Conservation (phyloP, 2,329 filamentous ascomycete species). For the Colletotrichum tanaceti region DNA sequence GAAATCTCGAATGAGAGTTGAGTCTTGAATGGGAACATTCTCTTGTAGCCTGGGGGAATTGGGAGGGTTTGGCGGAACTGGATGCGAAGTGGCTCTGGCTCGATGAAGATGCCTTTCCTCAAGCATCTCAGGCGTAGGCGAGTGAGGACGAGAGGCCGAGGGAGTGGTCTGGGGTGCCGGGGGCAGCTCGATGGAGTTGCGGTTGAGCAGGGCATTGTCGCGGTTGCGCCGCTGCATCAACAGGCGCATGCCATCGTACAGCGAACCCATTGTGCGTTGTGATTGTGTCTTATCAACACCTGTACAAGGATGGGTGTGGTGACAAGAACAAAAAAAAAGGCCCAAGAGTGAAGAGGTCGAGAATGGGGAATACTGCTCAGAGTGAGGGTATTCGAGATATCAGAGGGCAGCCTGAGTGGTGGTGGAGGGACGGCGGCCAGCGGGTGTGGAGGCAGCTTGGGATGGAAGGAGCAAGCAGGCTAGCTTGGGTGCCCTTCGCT, state of each 20-base stretch:
- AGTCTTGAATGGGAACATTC: conserved; percentile 13
- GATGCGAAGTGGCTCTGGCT: conserved; percentile 27
- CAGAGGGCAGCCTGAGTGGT: not conserved
- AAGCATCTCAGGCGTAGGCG: conserved; percentile 3
- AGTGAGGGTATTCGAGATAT: not conserved
- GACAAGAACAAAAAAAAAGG: not conserved
- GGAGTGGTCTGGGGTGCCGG: conserved; percentile 34
- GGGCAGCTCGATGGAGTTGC: conserved; percentile 33
- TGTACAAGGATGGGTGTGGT: not conserved
- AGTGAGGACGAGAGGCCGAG: conserved; percentile 30
- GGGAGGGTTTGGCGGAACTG: conserved; percentile 36
- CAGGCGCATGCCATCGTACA: conserved; percentile 34
- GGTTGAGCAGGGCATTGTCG: conserved; percentile 20
- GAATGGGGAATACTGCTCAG: not conserved
- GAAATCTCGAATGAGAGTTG: conserved; percentile 30
- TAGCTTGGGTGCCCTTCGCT: conserved; percentile 4
- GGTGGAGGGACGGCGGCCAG: not conserved
- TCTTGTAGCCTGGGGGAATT: conserved; percentile 27
- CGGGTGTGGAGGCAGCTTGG: not conserved
- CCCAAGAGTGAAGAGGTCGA: not conserved
- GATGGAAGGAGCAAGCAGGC: conserved; percentile 15
- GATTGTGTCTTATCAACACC: not conserved
- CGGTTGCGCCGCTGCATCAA: conserved; percentile 31
- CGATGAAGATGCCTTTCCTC: conserved; percentile 32
- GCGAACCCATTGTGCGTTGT: conserved; percentile 11